These are phyloP conservation scores for Paraphoma sp. DNA, from an alignment of 2,329 filamentous ascomycete genomes.

Conservation along the genomic window DNA sequence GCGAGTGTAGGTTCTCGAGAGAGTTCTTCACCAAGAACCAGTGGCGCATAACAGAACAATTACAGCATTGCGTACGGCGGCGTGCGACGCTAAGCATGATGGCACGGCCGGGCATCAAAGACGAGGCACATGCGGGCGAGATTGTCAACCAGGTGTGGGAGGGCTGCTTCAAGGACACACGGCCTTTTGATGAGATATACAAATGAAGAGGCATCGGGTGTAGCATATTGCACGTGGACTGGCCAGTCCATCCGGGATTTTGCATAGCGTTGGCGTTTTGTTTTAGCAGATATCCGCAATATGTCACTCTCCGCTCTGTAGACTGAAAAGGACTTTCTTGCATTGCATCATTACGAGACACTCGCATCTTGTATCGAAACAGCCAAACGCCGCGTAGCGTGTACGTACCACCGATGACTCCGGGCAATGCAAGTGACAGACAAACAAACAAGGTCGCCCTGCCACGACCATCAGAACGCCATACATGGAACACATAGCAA, in stretches of 20 bases:
- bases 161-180: conserved; percentile 91
- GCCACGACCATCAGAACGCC: conserved; percentile 12
- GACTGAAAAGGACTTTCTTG: conserved; percentile 8
- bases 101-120: conserved; percentile 79
- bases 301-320: conserved; percentile 22
- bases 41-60: conserved; percentile 88
- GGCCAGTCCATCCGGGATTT: neutral
- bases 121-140: conserved; percentile 83
- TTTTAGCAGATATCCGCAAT: conserved; percentile 3
- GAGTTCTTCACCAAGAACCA: conserved; percentile 87
- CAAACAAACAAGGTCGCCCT: neutral
- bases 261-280: conserved; percentile 26
- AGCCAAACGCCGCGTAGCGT: conserved; percentile 7
- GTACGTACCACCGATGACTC: conserved; percentile 10
- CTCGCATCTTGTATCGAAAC: conserved; percentile 7
- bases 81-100: conserved; percentile 82
- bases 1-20: conserved; percentile 88
- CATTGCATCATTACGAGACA: conserved; percentile 22
- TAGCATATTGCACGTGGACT: conserved; percentile 3
- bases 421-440: conserved; percentile 12
- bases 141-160: conserved; percentile 99
- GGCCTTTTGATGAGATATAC: conserved; percentile 97
- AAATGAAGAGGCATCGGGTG: neutral
- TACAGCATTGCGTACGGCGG: conserved; percentile 88
- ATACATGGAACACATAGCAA: conserved; percentile 21